These are phyloP conservation scores for Yarrowia bubula DNA, from an alignment of 805 yeast species.

Conservation along the genomic window DNA sequence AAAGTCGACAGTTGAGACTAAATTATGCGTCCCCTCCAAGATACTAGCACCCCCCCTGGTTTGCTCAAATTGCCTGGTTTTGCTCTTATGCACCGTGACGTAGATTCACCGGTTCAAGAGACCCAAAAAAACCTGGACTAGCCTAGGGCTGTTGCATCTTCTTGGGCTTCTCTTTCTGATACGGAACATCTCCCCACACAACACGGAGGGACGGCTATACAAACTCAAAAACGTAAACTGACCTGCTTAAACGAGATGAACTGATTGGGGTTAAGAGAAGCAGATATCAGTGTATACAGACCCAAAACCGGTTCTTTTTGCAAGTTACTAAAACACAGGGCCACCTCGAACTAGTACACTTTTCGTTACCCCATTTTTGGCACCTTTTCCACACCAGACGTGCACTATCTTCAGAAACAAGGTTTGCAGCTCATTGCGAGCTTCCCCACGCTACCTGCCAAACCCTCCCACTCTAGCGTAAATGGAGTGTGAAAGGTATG, in stretches of 20 bases:
- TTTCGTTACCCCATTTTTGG: neutral
- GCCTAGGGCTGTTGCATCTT: too few relatives aligned
- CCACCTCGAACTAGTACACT: neutral
- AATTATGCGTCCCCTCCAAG: neutral
- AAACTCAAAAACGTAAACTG: neutral
- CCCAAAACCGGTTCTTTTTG: too few relatives aligned
- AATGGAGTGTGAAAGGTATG: neutral
- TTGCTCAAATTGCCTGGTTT: neutral
- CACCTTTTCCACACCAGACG: too few relatives aligned
- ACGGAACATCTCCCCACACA: slow-evolving; percentile 6
- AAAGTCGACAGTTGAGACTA: neutral
- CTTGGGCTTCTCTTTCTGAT: neutral
- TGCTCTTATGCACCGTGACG: neutral
- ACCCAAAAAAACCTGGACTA: neutral
- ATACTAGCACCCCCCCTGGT: neutral
- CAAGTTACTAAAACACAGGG: too few relatives aligned
- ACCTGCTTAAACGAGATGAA: neutral
- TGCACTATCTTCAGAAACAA: neutral
- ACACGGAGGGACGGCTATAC: slow-evolving; percentile 2
- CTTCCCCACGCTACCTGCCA: neutral
- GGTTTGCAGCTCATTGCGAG: slow-evolving; percentile 3
- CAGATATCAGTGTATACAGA: too few relatives aligned
- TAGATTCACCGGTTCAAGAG: neutral
- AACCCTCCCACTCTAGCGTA: neutral
- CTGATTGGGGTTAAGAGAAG: neutral